Evolutionary conservation across 2,329 filamentous ascomycete genomes (phyloP), one percentile per base, ranked within the genome.

Genomic region (Pseudogymnoascus pannorum): DNA sequence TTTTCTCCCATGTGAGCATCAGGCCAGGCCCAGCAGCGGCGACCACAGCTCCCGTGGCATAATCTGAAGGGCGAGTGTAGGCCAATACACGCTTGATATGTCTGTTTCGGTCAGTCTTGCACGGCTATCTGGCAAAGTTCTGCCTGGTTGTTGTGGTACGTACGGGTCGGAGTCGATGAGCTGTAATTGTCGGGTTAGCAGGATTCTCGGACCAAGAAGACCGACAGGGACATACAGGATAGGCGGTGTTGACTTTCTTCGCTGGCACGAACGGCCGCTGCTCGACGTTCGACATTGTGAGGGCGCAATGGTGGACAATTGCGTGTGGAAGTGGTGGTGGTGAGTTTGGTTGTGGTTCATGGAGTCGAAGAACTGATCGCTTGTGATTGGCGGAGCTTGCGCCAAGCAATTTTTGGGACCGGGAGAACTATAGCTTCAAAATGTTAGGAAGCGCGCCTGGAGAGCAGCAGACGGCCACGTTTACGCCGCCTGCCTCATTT

Each of bases 131-230:
- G 35, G 31, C 8, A 26, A 38, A 24, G 31, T 22, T n/a, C 31
- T 36, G 33, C 16, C 24, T 16, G 9, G 33, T 58, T 36, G 29
- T 29, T 44, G 63, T 73, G 68, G 65, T 65, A 76, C 87, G 74
- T 92, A 97, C 92, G 94, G 94, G 78, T 99, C 94, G 80, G 91
- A 95, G 81, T 99, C 94, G 77, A 99, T 97, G 79, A 97, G 89
- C 94, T 99, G 78, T 68, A 68, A 72, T 72, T 44, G 61, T 65
- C 61, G 70, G n/a, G 66, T 73, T 69, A 75, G 72, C 63, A 44
- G 26, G 48, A 54, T 54, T 31, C 26, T 58, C 20, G 11, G 22
- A 33, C 11, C 26, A 14, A 51, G 9, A 29, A 69, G 62, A 48
- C 7, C 29, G 33, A 42, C 6, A 62, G 66, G 64, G 61, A 80